phyloP scores from a whole-genome alignment of 768 basidiomycete genomes.

The Mycena leptocephala region DNA sequence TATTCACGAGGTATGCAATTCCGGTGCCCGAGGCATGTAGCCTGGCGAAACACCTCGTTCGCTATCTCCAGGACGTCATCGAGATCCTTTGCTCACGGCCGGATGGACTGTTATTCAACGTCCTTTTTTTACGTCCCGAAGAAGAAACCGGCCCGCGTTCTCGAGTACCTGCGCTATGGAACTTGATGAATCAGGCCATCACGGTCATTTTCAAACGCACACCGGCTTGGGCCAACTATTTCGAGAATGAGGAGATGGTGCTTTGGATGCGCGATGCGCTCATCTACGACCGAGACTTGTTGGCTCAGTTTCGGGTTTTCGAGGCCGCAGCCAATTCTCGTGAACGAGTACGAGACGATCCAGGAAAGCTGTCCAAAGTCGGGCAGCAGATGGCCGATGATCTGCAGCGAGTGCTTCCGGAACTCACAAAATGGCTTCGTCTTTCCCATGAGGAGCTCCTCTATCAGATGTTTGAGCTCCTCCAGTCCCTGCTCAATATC shows the following conservation, averaged over 20 bases:
- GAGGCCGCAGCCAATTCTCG: slow-evolving; percentile 73
- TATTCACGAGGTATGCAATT: slow-evolving; percentile 75
- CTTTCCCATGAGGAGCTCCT: slow-evolving; percentile 94
- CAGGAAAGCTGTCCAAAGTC: slow-evolving; percentile 67
- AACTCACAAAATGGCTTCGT: slow-evolving; percentile 90
- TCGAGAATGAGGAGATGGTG: slow-evolving; percentile 89
- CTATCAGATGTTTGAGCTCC: slow-evolving; percentile 88
- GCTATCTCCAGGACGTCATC: slow-evolving; percentile 93
- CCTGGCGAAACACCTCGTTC: slow-evolving; percentile 91
- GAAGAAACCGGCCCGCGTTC: slow-evolving; percentile 65
- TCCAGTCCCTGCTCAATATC: slow-evolving; percentile 84
- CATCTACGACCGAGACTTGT: slow-evolving; percentile 91
- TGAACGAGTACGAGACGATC: slow-evolving; percentile 47
- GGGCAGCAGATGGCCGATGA: slow-evolving; percentile 85
- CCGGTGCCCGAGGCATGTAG: slow-evolving; percentile 88
- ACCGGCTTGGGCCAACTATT: slow-evolving; percentile 85
- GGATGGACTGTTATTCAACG: slow-evolving; percentile 78
- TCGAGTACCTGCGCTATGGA: slow-evolving; percentile 84
- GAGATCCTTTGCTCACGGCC: slow-evolving; percentile 86
- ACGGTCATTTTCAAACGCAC: slow-evolving; percentile 90
- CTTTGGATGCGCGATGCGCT: slow-evolving; percentile 99
- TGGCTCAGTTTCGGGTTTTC: slow-evolving; percentile 86
- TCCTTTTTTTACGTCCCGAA: slow-evolving; percentile 63
- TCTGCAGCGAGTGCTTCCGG: slow-evolving; percentile 84
- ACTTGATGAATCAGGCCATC: slow-evolving; percentile 83